These are phyloP conservation scores for Saussurea involucrata DNA, from an alignment of 129 eudicot genomes.

Conservation along the genomic window DNA sequence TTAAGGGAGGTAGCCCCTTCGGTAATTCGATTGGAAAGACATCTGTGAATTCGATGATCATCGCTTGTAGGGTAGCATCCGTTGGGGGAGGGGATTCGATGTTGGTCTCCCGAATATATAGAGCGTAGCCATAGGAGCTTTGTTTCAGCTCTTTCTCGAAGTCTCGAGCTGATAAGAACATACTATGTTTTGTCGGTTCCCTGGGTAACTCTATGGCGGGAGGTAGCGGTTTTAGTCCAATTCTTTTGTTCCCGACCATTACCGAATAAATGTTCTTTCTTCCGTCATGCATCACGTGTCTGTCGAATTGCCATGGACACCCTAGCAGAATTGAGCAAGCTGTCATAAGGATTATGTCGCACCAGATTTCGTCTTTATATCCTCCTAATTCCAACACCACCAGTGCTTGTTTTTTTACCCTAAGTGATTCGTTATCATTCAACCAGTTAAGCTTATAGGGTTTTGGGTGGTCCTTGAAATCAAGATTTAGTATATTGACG, in stretches of 20 bases:
- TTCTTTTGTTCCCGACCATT: neutral
- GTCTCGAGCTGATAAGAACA: neutral
- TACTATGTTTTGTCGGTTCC: neutral
- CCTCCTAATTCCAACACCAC: too few relatives aligned
- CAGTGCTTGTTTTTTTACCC: too few relatives aligned
- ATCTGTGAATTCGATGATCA: neutral
- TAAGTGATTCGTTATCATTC: neutral
- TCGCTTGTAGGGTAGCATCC: neutral
- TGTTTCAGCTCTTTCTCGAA: neutral
- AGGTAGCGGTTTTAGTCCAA: conserved; percentile 5
- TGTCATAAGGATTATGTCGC: too few relatives aligned
- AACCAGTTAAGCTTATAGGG: neutral
- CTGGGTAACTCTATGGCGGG: neutral
- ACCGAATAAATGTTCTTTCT: neutral
- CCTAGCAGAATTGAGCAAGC: too few relatives aligned
- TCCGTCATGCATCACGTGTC: too few relatives aligned
- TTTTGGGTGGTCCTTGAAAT: neutral
- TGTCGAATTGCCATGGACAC: too few relatives aligned
- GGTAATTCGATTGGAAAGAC: too few relatives aligned
- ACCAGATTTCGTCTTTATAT: too few relatives aligned
- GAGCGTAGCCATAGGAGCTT: neutral
- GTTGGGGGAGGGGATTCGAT: neutral
- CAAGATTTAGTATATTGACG: neutral
- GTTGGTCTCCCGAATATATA: neutral
- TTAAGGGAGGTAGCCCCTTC: too few relatives aligned